phyloP scores from a whole-genome alignment of 257 asterid genomes.

The Lycium barbarum region DNA sequence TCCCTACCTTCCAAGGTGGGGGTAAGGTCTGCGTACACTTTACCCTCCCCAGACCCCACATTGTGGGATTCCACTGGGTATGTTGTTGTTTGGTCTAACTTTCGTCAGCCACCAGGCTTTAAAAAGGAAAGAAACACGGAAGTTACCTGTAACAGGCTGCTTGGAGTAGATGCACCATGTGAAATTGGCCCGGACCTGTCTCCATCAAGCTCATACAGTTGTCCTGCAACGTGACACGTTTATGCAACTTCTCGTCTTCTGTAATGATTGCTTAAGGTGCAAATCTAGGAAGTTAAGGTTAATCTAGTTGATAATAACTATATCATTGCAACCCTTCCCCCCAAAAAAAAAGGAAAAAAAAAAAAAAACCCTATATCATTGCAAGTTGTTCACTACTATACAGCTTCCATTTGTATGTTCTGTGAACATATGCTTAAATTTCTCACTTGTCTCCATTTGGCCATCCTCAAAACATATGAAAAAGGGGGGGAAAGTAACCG shows the following conservation, averaged over 20 bases:
- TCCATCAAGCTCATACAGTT: slow-evolving; percentile 93
- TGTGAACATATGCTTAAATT: not conserved
- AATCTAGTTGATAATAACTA: not conserved
- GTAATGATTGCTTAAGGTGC: not conserved
- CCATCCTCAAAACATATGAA: not conserved
- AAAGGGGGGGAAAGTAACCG: not conserved
- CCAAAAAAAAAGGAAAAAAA: too few relatives aligned
- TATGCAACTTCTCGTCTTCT: not conserved
- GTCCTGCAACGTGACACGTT: slow-evolving; percentile 47
- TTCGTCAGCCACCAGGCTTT: not conserved
- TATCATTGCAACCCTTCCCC: not conserved
- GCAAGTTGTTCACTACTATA: not conserved
- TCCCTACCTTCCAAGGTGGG: too few relatives aligned
- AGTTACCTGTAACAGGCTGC: slow-evolving; percentile 65
- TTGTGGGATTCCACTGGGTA: too few relatives aligned
- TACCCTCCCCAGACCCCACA: too few relatives aligned
- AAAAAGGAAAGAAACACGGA: not conserved
- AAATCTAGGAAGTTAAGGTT: not conserved
- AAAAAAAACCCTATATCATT: not conserved
- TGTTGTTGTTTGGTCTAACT: not conserved
- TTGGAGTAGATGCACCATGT: slow-evolving; percentile 79
- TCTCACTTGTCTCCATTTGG: not conserved
- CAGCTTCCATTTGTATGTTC: not conserved
- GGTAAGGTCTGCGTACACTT: too few relatives aligned
- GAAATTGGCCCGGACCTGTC: slow-evolving; percentile 80